Conservation (phyloP, 768 basidiomycete genomes). For the Mycena rebaudengoi region DNA sequence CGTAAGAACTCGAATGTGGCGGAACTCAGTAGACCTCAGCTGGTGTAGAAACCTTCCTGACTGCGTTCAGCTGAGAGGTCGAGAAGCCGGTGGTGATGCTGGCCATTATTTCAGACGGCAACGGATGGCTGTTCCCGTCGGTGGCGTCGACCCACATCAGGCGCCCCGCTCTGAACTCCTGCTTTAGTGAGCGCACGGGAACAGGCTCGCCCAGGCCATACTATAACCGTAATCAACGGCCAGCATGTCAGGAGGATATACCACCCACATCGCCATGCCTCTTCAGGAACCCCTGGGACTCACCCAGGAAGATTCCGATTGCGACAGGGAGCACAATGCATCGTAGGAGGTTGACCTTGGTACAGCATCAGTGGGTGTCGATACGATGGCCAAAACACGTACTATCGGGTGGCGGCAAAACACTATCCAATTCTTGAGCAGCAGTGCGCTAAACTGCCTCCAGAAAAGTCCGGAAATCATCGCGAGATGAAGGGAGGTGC, state of each 20-base stretch:
- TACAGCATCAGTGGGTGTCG: neutral
- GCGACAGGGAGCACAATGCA: conserved; percentile 52
- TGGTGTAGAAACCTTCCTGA: conserved; percentile 46
- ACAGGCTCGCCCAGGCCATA: conserved; percentile 28
- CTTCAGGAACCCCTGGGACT: conserved; percentile 51
- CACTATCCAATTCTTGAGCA: conserved; percentile 12
- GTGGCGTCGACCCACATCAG: conserved; percentile 60
- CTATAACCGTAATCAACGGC: conserved; percentile 22
- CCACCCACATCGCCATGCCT: conserved; percentile 39
- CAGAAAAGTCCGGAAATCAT: too few relatives aligned
- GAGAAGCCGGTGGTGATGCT: conserved; percentile 48
- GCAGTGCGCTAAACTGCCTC: neutral
- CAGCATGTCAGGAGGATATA: conserved; percentile 36
- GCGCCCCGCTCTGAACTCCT: conserved; percentile 38
- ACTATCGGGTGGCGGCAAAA: conserved; percentile 5
- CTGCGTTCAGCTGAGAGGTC: conserved; percentile 39
- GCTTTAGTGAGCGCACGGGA: conserved; percentile 40
- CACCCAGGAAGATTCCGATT: conserved; percentile 53
- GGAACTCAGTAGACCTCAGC: conserved; percentile 43
- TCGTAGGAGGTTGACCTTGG: conserved; percentile 51
- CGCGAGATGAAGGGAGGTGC: too few relatives aligned
- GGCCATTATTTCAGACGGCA: conserved; percentile 52
- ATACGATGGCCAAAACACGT: neutral
- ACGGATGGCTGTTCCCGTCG: conserved; percentile 49
- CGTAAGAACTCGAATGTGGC: neutral